Base-by-base conservation (phyloP, 2,329 filamentous ascomycete genomes). In the Trichoderma atrobrunneum region DNA sequence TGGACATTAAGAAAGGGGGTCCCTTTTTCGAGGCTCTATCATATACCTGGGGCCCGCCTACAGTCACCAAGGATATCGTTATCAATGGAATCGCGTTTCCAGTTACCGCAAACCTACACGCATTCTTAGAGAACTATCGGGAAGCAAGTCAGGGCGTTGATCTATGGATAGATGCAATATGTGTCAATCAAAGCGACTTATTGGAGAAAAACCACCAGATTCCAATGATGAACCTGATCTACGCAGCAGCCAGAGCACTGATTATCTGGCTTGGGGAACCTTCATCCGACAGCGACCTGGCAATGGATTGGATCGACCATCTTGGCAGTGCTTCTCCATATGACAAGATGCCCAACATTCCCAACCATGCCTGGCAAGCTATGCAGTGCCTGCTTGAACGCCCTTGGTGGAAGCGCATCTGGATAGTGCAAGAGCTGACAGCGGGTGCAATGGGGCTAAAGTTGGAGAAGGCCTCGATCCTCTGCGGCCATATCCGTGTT, bases 191-290 rank as follows among this genome's bases (percentile, higher is more conserved):
- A 16, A 28, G 18, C 2, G 51, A 67, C 18, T 26, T 57, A 3
- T 14, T 67, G 21, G 64, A 67, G 24, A 67, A 67, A n/a, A 57
- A 57, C 32, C 64, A 59, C 14, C 64, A 67, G 16, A 67, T 59
- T 14, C 64, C 64, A 39, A 30, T 67, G 64, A 67, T 67, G 64
- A 57, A 39, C 64, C n/a, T 57, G 24, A 67, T 67, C 10, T 67
- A 67, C 32, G 21, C 30, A 14, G 24, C 32, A n/a, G 64, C 64
- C 21, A 67, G 6, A 5, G 32, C 21, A 7, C 32, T 67, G 11
- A 21, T 57, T n/a, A 67, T 67, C 30, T 67, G 64, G 64, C 64
- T 67, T 28, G 64, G 64, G 28, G 48, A 43, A 21, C 1, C 64
- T 7, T 67, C 64, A 57, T 67, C 51, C 51, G 64, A 67, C 6